Evolutionary conservation across 148 eudicot genomes (phyloP).

Genomic region (Fagopyrum homotropicum): DNA sequence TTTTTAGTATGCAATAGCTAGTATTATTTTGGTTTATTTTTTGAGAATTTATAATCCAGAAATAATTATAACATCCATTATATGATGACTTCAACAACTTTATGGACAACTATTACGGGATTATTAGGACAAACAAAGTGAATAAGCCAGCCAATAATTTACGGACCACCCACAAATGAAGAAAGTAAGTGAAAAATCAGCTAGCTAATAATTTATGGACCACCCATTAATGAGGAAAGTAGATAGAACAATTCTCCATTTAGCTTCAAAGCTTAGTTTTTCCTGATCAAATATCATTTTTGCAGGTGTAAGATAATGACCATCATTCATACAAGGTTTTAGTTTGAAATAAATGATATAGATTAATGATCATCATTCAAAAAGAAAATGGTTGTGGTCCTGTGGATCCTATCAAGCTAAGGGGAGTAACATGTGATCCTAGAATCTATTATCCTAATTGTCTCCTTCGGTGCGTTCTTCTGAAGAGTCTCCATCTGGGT

Average conservation of each 20-base stretch:
- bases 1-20: no score
- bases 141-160: neutral
- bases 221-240: neutral
- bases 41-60: no score
- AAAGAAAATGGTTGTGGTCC: neutral
- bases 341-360: constrained; percentile 9
- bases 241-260: neutral
- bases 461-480: constrained; percentile 13
- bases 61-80: no score
- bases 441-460: neutral
- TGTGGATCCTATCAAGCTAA: neutral
- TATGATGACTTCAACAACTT: no score
- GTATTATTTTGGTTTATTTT: no score
- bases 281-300: neutral
- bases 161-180: neutral
- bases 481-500: constrained; percentile 6
- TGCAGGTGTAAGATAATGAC: neutral
- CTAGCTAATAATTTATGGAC: neutral
- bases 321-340: neutral
- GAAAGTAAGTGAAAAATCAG: neutral
- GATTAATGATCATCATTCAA: neutral
- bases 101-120: no score
- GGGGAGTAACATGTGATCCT: neutral
- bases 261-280: neutral
- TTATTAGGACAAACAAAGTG: no score